Evolutionary conservation across 2,329 filamentous ascomycete species (phyloP), one percentile per base, ranked within the genome.

Genomic region (Diaporthe capsici): DNA sequence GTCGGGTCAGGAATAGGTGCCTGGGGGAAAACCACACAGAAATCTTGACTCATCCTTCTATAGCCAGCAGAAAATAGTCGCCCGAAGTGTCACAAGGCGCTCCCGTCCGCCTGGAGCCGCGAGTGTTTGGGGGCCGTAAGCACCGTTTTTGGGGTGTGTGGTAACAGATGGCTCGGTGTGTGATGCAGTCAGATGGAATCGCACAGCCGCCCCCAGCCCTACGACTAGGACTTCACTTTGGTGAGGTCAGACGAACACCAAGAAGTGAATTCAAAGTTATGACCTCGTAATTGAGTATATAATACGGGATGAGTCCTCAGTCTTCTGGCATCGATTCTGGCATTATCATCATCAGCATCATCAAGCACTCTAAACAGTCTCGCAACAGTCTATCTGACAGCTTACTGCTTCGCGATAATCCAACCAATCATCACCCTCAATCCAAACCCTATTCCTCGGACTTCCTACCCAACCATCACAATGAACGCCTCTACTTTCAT

Each of bases 401-500:
- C 49, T 55, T 12, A 73, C 7, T 34, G 6, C 17, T 55, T n/a
- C 25, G 22, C 42, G 20, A 7, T 39, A 63, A 39, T 28, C 31
- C 47, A 8, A 55, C 47, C 25, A 63, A 75, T 65, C 15, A 63
- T 57, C 31, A 63, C 34, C 9, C 42, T 1, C 25, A 44, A 6
- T 22, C 22, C 25, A 17, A 60, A 10, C 1, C 17, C 47, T 47
- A 17, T 1, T 42, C 13, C 17, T 37, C 28, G 4, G 10, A 12
- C 22, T 25, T 12, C 8, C 28, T 12, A 39, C n/a, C n/a, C 34
- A 31, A 67, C 28, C 58, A 44, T 20, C 73, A 76, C 68, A 28
- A 76, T 76, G 75, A 71, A 58, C 37, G 3, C 63, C 44, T 61
- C 60, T 13, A 20, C 75, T 25, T 17, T 76, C 31, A 39, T 76